A percentile compares a stretch with the other conserved stretches of the same genome.
Evolutionary conservation across 768 basidiomycete species (phyloP).

Genomic region (Suillus plorans): DNA sequence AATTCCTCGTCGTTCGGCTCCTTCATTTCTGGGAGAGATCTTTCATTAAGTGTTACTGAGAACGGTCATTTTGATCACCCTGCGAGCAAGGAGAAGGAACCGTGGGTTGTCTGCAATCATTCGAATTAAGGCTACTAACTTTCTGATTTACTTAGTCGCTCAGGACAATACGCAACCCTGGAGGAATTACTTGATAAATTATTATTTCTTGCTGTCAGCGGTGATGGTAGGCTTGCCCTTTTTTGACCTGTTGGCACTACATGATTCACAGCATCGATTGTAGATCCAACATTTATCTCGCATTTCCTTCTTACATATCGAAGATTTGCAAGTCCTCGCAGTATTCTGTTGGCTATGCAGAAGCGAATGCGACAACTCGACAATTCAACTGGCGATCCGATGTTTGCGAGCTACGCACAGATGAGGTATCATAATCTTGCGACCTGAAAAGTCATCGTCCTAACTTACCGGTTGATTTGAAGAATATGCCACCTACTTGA

Average conservation of each 20-base stretch:
- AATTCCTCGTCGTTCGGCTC: constrained; percentile 18
- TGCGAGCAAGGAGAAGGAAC: constrained; percentile 44
- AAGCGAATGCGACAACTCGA: constrained; percentile 81
- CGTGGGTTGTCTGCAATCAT: constrained; percentile 38
- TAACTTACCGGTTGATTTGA: constrained; percentile 1
- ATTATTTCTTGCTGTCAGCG: constrained; percentile 78
- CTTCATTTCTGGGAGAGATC: constrained; percentile 14
- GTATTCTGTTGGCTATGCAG: constrained; percentile 82
- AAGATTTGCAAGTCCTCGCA: constrained; percentile 77
- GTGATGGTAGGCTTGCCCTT: constrained; percentile 58
- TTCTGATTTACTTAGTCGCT: constrained; percentile 37
- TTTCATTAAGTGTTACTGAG: constrained; percentile 19
- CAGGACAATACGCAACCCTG: constrained; percentile 70
- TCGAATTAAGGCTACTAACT: constrained; percentile 13
- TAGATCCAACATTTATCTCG: constrained; percentile 75
- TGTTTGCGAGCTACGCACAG: constrained; percentile 86
- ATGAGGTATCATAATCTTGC: constrained; percentile 58
- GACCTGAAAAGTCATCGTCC: constrained; percentile 5
- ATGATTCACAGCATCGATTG: constrained; percentile 12
- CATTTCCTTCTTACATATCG: constrained; percentile 86
- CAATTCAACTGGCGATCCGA: constrained; percentile 69
- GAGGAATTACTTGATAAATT: constrained; percentile 83
- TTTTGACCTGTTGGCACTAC: constrained; percentile 8
- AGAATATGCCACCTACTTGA: constrained; percentile 82
- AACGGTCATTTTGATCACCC: constrained; percentile 24